phyloP scores from a whole-genome alignment of 352 stramenopile species.

The Globisporangium ultimum region DNA sequence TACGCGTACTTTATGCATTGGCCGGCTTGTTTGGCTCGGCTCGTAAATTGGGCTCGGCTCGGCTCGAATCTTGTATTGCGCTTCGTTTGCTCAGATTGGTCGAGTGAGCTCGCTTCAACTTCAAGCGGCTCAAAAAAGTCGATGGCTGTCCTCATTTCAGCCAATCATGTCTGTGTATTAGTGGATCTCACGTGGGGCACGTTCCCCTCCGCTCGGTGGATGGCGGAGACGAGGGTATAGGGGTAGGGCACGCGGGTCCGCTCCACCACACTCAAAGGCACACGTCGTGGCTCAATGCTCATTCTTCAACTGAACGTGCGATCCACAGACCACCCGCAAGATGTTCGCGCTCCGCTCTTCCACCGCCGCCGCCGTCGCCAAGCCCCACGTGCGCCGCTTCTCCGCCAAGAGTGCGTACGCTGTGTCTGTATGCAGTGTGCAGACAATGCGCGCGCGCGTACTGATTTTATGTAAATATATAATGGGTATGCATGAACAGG shows the following conservation, averaged over 20 bases:
- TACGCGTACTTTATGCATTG: background rate
- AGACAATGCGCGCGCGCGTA: background rate
- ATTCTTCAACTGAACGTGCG: slow-evolving; percentile 19
- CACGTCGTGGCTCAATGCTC: background rate
- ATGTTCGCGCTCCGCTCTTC: slow-evolving; percentile 56
- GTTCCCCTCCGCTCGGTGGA: background rate
- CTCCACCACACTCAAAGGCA: background rate
- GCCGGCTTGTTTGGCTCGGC: background rate
- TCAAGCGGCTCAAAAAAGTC: background rate
- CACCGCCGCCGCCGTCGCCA: slow-evolving; percentile 13
- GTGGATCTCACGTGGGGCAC: slow-evolving; percentile 3
- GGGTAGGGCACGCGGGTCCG: background rate
- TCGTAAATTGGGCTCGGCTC: background rate
- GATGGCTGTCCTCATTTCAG: background rate
- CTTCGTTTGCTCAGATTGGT: background rate
- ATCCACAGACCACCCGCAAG: background rate
- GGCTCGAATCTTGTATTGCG: background rate
- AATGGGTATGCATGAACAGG: no score
- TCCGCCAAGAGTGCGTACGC: slow-evolving; percentile 40
- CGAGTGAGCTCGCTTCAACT: slow-evolving; percentile 3
- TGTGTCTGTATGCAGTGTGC: background rate
- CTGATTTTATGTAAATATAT: slow-evolving; percentile 4
- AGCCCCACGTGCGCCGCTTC: slow-evolving; percentile 42
- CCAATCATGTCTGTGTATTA: background rate
- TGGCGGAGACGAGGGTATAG: background rate